Base-by-base conservation (phyloP, 352 stramenopile genomes). In the Globisporangium recalcitrans region DNA sequence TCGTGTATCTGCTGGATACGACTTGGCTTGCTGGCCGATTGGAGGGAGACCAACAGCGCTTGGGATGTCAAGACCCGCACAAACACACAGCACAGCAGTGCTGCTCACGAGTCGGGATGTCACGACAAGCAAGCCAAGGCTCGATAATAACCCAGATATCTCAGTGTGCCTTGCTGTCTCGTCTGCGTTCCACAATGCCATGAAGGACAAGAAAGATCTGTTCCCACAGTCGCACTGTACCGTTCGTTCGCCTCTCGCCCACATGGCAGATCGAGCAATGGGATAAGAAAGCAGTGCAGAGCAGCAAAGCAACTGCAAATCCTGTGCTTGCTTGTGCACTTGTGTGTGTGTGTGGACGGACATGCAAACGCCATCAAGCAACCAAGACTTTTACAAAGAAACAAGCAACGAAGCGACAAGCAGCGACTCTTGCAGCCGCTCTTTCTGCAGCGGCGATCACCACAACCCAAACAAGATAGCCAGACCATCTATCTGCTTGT, bases 211-310 rank as follows among this genome's bases (percentile, higher is more conserved):
- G 46, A 52, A 52, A 52, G 46, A 52, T 52, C 26, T 21, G 46
- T 32, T 52, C 31, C 31, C 31, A 34, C 31, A 34, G 31, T 49
- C 42, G 22, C 21, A 26, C 9, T 52, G 9, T n/a, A n/a, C n/a
- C n/a, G n/a, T n/a, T n/a, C n/a, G n/a, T n/a, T n/a, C n/a, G n/a
- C n/a, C n/a, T n/a, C n/a, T 16, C 0, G 40, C 22, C n/a, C 21
- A 27, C 46, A 52, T 19, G 21, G 26, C 21, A 19, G 31, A 34
- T 34, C 31, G 31, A 34, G 31, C 31, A 34, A 34, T 34, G 31
- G 31, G 31, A 52, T 31, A 52, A 52, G 46, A 29, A 52, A 52
- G 31, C n/a, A n/a, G n/a, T n/a, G 21, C 46, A 52, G n/a, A 26
- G 14, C 26, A 52, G 27, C n/a, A n/a, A n/a, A n/a, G 21, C 46